Evolutionary conservation across 2,329 filamentous ascomycete genomes (phyloP), one percentile per base, ranked within the genome.

Genomic region (Colletotrichum plurivorum): DNA sequence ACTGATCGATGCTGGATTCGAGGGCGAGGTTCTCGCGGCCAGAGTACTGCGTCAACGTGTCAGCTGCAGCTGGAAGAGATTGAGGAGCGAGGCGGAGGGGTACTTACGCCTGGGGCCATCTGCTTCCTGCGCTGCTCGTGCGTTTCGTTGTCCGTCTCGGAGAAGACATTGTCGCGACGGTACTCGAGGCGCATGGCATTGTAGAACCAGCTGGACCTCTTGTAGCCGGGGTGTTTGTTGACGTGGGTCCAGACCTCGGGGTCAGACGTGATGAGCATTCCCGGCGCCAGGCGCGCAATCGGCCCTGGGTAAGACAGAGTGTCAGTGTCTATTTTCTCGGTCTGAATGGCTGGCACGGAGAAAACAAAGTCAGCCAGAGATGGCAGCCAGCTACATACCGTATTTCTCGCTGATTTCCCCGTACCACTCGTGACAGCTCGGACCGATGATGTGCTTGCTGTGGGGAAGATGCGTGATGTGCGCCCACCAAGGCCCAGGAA

Each of bases 21-120:
- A 89, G 75, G 1, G 80, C 78, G 1, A 81, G 78, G 43, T 89
- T 88, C 57, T 89, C 87, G 62, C 85, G 83, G 3, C 87, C 87
- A 2, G 87, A 84, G 72, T 89, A 90, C 85, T 85, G 25, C 0
- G 31, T 27, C 2, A n/a, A 16, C 16, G 12, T 39, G 15, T 15
- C 15, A 31, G 5, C 18, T 22, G 15, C 10, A 4, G 15, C 4
- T 8, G 13, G 22, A 27, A 39, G 5, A 3, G 7, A 36, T 39
- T 18, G 53, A 39, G 18, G 51, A 10, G 10, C 13, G 2, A 45
- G 15, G 10, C 0, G 8, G n/a, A 9, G n/a, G 67, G 16, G n/a
- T n/a, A 63, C 80, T 67, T 78, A 85, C 87, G 1, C 85, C 88
- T 2, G 84, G 79, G 3, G 83, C 80, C 80, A 89, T 84, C 70